Evolutionary conservation across 352 stramenopile species (phyloP), one percentile per base, ranked within the genome.

Genomic region (Phytopythium chamaehyphon): DNA sequence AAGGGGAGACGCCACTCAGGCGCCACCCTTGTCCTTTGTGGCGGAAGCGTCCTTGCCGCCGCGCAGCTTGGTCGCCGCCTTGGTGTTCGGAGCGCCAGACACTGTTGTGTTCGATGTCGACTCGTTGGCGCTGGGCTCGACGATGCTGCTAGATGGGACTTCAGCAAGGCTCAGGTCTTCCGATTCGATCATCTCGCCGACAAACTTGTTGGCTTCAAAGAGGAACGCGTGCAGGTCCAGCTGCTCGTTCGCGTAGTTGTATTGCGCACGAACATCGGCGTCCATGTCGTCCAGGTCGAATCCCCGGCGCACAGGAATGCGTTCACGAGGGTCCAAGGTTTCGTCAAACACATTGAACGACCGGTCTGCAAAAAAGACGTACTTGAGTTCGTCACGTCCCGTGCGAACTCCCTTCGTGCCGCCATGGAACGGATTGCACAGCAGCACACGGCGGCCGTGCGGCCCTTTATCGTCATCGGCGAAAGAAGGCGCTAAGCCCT

Each of bases 141-240:
- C 21, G 19, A 16, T 31, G 40, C 40, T 33, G 28, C 28, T 33
- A 9, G 9, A 5, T 9, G 5, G 5, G 5, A 33, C 28, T 9
- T 33, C 28, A 33, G 9, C 28, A 33, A 9, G 28, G 5, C 9
- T 9, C 28, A 18, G 31, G 5, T 19, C 40, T 19, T 45, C 36
- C 14, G 47, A 22, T 18, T 23, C 21, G 18, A 57, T 56, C 40
- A 67, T 15, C 14, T 61, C 55, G 1, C 71, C 66, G 23, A 70
- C 72, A 47, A 89, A 86, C 47, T 79, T 76, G 54, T 89, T 84
- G 36, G 76, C 70, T 36, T 84, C 64, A 28, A 76, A 86, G 10
- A 89, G 56, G 38, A 89, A 89, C 62, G 86, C 74, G 62, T 89
- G 81, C 57, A 89, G 53, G 38, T 86, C 73, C 28, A 89, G 70